Conservation (phyloP, 208 protist genomes). For the Trypanosoma vivax region DNA sequence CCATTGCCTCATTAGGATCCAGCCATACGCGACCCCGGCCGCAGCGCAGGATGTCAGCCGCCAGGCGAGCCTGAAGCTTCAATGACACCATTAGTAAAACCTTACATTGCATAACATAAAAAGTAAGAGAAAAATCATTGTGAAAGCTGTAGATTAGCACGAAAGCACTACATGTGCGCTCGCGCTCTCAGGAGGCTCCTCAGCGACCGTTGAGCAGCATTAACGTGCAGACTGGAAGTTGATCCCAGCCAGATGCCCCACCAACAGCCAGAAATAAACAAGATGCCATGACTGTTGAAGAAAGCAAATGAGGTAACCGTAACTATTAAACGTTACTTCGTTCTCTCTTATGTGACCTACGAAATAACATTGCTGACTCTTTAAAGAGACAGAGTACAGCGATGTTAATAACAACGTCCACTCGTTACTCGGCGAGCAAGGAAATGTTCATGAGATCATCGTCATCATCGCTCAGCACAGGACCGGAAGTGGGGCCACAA, state of each 20-base stretch:
- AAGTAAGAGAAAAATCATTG: background rate
- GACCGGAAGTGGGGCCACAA: conserved; percentile 6
- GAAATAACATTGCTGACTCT: no score
- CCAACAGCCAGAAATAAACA: no score
- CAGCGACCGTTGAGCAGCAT: no score
- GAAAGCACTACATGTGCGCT: background rate
- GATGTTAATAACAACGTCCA: background rate
- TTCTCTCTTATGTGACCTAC: no score
- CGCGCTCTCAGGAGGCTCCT: no score
- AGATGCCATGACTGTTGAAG: no score
- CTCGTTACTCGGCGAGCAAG: conserved; percentile 27
- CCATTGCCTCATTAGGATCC: conserved; percentile 96
- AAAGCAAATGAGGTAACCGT: no score
- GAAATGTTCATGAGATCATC: conserved; percentile 37
- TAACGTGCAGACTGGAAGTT: no score
- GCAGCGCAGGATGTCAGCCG: conserved; percentile 97
- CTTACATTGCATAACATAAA: background rate
- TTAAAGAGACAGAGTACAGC: background rate
- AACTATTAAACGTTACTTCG: no score
- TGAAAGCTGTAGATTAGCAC: background rate
- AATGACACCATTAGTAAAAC: conserved; percentile 60
- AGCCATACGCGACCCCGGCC: conserved; percentile 97
- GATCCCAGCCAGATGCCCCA: no score
- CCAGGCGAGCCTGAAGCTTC: conserved; percentile 97
- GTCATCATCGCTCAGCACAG: conserved; percentile 18